Evolutionary conservation across 345 rosid genomes (phyloP).

Genomic region (Linum lewisii): DNA sequence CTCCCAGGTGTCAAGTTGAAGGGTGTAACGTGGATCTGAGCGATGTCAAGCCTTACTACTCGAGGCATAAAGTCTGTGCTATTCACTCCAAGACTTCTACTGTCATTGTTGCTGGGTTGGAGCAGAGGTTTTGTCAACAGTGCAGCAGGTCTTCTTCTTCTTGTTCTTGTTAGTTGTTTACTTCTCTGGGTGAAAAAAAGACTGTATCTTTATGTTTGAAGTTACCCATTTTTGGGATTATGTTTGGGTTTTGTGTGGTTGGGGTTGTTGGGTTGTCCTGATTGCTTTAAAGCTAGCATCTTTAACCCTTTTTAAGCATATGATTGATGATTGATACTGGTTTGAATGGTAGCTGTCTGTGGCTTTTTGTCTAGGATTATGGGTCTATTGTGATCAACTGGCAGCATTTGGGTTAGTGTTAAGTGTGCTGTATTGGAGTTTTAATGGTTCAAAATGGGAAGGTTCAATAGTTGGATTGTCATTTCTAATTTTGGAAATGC

Average conservation of each 20-base stretch:
- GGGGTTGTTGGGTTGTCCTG: not conserved
- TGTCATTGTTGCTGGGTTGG: slow-evolving; percentile 68
- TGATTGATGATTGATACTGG: not conserved
- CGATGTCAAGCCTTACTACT: slow-evolving; percentile 83
- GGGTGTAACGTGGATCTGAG: slow-evolving; percentile 93
- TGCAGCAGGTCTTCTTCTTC: slow-evolving; percentile 70
- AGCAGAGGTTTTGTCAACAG: slow-evolving; percentile 97
- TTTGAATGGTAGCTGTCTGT: not conserved
- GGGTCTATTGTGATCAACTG: no score
- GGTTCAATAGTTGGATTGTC: not conserved
- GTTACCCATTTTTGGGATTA: no score
- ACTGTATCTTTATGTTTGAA: slow-evolving; percentile 1
- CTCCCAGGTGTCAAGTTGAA: slow-evolving; percentile 91
- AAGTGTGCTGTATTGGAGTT: no score
- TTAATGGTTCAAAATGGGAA: no score
- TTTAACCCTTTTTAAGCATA: no score
- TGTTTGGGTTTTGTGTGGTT: no score
- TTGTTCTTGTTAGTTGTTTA: not conserved
- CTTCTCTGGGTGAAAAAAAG: slow-evolving; percentile 1
- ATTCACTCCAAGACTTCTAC: slow-evolving; percentile 74
- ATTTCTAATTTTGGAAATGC: not conserved
- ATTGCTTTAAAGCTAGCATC: not conserved
- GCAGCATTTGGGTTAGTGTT: no score
- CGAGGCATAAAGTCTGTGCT: slow-evolving; percentile 85
- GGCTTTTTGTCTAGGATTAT: not conserved